These are phyloP conservation scores for Rosa chinensis DNA, from an alignment of 306 rosid species.

Conservation along the genomic window DNA sequence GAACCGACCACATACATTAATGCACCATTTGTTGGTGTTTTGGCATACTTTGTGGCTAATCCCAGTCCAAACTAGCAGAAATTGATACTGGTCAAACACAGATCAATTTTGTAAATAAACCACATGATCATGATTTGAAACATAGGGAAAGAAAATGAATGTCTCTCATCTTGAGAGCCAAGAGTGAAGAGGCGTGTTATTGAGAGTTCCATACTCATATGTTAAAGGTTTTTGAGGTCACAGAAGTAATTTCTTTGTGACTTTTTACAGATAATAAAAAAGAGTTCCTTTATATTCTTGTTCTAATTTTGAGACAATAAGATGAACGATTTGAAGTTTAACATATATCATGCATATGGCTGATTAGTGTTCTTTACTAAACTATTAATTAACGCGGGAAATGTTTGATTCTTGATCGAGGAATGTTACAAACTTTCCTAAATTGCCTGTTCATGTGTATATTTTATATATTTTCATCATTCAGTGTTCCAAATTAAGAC, in stretches of 20 bases:
- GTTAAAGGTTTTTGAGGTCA: slow-evolving; percentile 28
- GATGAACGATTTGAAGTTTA: too few relatives aligned
- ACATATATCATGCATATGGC: background rate
- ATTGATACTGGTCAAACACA: background rate
- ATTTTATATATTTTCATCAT: too few relatives aligned
- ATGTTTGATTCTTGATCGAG: background rate
- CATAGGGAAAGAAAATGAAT: slow-evolving; percentile 5
- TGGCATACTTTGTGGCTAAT: slow-evolving; percentile 72
- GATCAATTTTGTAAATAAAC: slow-evolving; percentile 22
- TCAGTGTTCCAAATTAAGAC: too few relatives aligned
- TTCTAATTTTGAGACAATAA: background rate
- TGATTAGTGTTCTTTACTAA: background rate
- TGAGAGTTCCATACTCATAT: slow-evolving; percentile 16
- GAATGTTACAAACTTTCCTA: background rate
- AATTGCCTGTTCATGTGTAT: too few relatives aligned
- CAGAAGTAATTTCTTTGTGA: slow-evolving; percentile 30
- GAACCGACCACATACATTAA: slow-evolving; percentile 95
- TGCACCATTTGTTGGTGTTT: slow-evolving; percentile 87
- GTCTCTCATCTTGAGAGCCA: slow-evolving; percentile 72
- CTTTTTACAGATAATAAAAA: slow-evolving; percentile 13
- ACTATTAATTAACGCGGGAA: background rate
- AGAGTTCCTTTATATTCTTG: background rate
- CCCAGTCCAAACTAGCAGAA: slow-evolving; percentile 34
- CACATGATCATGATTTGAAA: slow-evolving; percentile 16
- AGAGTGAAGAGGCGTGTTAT: slow-evolving; percentile 62